Base-by-base conservation (phyloP, 306 rosid genomes). In the Begonia fuchsioides region DNA sequence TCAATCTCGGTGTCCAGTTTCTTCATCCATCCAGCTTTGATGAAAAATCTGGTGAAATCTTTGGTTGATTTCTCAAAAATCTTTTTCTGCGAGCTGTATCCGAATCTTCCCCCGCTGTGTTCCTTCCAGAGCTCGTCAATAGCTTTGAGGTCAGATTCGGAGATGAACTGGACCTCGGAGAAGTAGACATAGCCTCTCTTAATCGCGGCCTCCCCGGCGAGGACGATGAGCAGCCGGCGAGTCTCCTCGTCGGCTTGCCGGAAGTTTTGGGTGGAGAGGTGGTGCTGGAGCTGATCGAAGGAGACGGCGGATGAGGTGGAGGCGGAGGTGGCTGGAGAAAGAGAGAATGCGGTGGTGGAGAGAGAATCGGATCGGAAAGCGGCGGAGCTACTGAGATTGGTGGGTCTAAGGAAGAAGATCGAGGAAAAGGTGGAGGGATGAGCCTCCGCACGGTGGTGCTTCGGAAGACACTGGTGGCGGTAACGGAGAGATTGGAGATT, bases 1-100 rank as follows among this genome's bases (percentile, higher is more conserved):
- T 60, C 77, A 19, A 86, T 58, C 54, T 86, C 93, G 1, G 93
- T 81, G 56, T 82, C 86, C 10, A 86, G 96, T 67, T 76, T 81
- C 86, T 86, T 81, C 93, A 86, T 82, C 96, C 96, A 86, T 59
- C 93, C 83, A 49, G 76, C 62, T 43, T 65, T 81, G 63, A 79
- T 41, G 66, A 86, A 86, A 51, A 86, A 76, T 40, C 66, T 76
- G 39, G 86, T 69, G 83, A 79, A 86, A 43, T 86, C 96, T 10
- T 47, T 51, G 2, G 58, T 40, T 14, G 40, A 66, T 54, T 79
- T 86, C 13, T 61, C 59, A 17, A 67, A 72, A 12, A 86, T 68
- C 52, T 26, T 76, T 71, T 74, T 82, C 50, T 86, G 96, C 7
- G 82, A 77, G 15, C 93, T 81, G 76, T 86, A 86, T 2, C 96